Base-by-base conservation (phyloP, 2,329 filamentous ascomycete genomes). In the Aspergillus ochraceoroseus region DNA sequence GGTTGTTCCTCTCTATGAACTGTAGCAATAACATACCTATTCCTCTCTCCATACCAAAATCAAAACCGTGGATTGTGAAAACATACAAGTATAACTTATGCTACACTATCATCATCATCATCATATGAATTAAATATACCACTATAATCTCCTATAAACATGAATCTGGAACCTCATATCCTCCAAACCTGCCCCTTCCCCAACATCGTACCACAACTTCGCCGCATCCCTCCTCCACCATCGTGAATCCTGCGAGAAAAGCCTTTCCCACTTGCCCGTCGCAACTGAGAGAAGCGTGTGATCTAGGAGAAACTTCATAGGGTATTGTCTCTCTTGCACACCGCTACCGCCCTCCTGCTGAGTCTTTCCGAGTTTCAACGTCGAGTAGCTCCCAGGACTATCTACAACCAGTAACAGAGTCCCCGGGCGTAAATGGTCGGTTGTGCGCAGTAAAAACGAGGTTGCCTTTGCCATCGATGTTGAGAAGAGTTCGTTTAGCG, bases 111-210 rank as follows among this genome's bases (percentile, higher is more conserved):
- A 31, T 39, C 27, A 27, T 39, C 31, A 36, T 26, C 13, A 13
- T n/a, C n/a, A n/a, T n/a, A n/a, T n/a, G n/a, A n/a, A n/a, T n/a
- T n/a, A n/a, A n/a, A n/a, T n/a, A n/a, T 44, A 33, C n/a, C 12
- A 32, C 13, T 38, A 13, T 19, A 68, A 33, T 46, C 69, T 65
- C 40, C 67, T 64, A 58, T 95, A 96, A 11, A 95, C 60, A 68
- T 95, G 88, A 54, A 95, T 73, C 65, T 96, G 90, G 64, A 90
- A 95, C 32, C 89, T 80, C 89, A 95, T 95, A 60, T 95, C 87
- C 68, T 96, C 90, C 58, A 96, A 67, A 36, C 80, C 76, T 47
- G 95, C 87, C 2, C 87, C 86, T 63, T 95, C 95, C 18, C 81
- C 76, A 54, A 95, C 87, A 5, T 88, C 84, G 66, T 95, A 96